phyloP scores from a whole-genome alignment of 306 rosid genomes.

The Ormosia emarginata region DNA sequence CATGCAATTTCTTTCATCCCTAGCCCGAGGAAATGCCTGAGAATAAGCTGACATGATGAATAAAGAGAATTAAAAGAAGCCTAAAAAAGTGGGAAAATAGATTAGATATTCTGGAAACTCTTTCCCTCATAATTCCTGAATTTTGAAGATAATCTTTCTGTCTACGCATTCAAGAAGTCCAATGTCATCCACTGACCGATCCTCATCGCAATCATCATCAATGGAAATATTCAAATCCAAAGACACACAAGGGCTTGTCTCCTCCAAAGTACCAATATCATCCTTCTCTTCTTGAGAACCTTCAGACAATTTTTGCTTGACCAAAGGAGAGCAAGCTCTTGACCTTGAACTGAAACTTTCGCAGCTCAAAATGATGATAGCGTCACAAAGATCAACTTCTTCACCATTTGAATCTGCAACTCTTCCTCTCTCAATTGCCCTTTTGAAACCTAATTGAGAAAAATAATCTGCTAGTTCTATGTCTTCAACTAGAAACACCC shows the following conservation, averaged over 20 bases:
- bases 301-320: slow-evolving; percentile 33
- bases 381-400: slow-evolving; percentile 62
- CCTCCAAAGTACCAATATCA: slow-evolving; percentile 25
- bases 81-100: neutral
- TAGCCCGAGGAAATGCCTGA: slow-evolving; percentile 30
- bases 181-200: slow-evolving; percentile 56
- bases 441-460: slow-evolving; percentile 82
- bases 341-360: slow-evolving; percentile 82
- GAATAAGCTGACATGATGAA: slow-evolving; percentile 38
- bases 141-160: slow-evolving; percentile 66
- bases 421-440: slow-evolving; percentile 76
- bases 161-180: slow-evolving; percentile 87
- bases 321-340: slow-evolving; percentile 75
- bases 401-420: slow-evolving; percentile 52
- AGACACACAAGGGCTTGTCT: slow-evolving; percentile 53
- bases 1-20: slow-evolving; percentile 11
- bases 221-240: slow-evolving; percentile 91
- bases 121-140: slow-evolving; percentile 50
- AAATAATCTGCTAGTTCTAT: slow-evolving; percentile 82
- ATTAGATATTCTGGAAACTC: neutral
- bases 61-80: slow-evolving; percentile 28
- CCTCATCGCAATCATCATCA: slow-evolving; percentile 45
- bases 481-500: slow-evolving; percentile 81
- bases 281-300: slow-evolving; percentile 18
- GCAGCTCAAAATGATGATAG: slow-evolving; percentile 76